These are phyloP conservation scores for Echinosophora koreensis DNA, from an alignment of 306 rosid species.

Conservation along the genomic window DNA sequence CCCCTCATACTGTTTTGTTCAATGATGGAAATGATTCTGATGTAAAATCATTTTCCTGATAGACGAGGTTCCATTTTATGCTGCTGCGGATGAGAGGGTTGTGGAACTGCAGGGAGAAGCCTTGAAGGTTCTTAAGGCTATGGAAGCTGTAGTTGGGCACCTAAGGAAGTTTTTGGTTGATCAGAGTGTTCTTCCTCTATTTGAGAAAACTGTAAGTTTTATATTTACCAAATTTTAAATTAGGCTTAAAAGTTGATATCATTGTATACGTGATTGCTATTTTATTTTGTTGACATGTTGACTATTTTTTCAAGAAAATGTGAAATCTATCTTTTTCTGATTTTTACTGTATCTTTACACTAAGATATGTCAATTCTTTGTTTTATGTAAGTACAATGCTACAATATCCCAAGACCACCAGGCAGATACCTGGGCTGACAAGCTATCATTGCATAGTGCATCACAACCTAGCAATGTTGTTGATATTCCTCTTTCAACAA, in stretches of 20 bases:
- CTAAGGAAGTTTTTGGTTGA: conserved; percentile 96
- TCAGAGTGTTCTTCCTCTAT: conserved; percentile 93
- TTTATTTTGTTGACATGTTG: conserved; percentile 27
- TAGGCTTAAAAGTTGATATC: conserved; percentile 8
- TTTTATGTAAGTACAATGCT: conserved; percentile 59
- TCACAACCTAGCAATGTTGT: conserved; percentile 65
- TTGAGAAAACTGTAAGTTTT: conserved; percentile 88
- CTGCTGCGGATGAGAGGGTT: conserved; percentile 88
- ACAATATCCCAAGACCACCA: conserved; percentile 78
- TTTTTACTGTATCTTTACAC: conserved; percentile 17
- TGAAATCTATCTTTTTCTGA: conserved; percentile 16
- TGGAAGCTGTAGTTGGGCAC: conserved; percentile 91
- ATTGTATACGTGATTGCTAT: neutral
- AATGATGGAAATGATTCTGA: conserved; percentile 35
- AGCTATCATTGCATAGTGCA: conserved; percentile 60
- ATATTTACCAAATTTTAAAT: conserved; percentile 1
- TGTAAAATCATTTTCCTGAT: conserved; percentile 43
- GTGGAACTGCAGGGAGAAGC: conserved; percentile 95
- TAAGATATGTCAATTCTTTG: conserved; percentile 28
- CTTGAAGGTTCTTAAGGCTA: conserved; percentile 81
- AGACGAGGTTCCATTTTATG: conserved; percentile 95
- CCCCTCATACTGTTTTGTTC: neutral
- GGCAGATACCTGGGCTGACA: conserved; percentile 76
- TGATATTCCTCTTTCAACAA: conserved; percentile 64
- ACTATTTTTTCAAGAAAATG: conserved; percentile 20